Base-by-base conservation (phyloP, 768 basidiomycete genomes). In the Erythrobasidium yunnanense region DNA sequence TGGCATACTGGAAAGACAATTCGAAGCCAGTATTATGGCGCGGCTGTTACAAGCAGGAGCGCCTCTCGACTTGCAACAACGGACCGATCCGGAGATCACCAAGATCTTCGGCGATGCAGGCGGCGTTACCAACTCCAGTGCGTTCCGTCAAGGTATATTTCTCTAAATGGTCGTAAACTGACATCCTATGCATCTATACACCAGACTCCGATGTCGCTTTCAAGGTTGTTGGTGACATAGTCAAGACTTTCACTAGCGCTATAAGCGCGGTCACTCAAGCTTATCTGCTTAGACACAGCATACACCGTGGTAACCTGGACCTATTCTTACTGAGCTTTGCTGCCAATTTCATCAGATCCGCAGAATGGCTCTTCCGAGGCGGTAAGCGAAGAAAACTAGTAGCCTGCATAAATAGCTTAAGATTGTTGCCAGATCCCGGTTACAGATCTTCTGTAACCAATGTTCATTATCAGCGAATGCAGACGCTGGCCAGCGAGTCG, bases 391-490 rank as follows among this genome's bases (percentile, higher is more conserved):
- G 5, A 2, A 7, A 23, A 2, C 38, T 11, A 5, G 29, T 51
- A 33, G 23, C 25, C 11, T 8, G 30, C n/a, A 13, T 34, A 15
- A 6, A 29, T 22, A 32, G 53, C 30, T 34, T 8, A 4, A 4
- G 55, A 11, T 4, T 7, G 20, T 4, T 18, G 23, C 25, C 23
- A 60, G 57, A 60, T 46, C 5, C 57, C 13, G 57, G 57, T 15
- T 34, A 45, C 30, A 22, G 49, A 18, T 35, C 47, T 4, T 32
- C 47, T 7, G 29, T 66, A 11, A 66, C 65, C 7, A 56, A 55
- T 27, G 33, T 11, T 18, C 55, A 49, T 11, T 66, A 63, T 45
- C 53, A 63, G 23, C 65, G 65, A 13, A 55, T 66, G 65, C 55
- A 66, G 30, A 65, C 23, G 27, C 23, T 66, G 23, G 55, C 29